Conservation (phyloP, 2,329 filamentous ascomycete genomes). For the Diaporthe helianthi region DNA sequence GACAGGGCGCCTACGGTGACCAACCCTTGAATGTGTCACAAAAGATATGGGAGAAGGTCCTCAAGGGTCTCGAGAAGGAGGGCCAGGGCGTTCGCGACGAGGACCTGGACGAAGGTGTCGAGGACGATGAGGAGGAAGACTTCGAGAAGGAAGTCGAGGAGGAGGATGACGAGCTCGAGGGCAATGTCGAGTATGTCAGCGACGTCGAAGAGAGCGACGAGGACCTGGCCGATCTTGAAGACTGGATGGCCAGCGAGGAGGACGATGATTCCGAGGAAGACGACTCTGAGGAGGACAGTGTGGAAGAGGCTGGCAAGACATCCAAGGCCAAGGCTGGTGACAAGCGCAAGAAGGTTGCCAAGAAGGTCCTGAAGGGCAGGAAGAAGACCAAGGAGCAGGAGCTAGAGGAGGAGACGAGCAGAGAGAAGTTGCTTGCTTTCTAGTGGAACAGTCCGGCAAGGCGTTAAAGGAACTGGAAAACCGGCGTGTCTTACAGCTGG, state of each 20-base stretch:
- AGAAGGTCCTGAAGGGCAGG: constrained; percentile 58
- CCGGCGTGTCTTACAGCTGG: background rate
- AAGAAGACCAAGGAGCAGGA: constrained; percentile 78
- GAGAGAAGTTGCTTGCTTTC: constrained; percentile 47
- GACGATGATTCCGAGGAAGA: constrained; percentile 67
- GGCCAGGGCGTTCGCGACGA: constrained; percentile 84
- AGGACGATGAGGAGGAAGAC: constrained; percentile 74
- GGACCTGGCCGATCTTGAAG: constrained; percentile 81
- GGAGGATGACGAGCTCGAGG: constrained; percentile 74
- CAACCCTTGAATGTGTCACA: constrained; percentile 95
- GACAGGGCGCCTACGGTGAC: constrained; percentile 93
- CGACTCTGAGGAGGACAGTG: constrained; percentile 56
- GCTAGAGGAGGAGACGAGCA: constrained; percentile 67
- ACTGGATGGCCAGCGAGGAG: constrained; percentile 86
- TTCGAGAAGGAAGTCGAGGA: constrained; percentile 70
- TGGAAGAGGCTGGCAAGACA: constrained; percentile 44
- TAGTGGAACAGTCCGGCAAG: constrained; percentile 32
- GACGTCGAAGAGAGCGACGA: constrained; percentile 87
- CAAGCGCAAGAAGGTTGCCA: constrained; percentile 60
- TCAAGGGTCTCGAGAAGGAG: constrained; percentile 85
- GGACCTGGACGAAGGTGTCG: constrained; percentile 87
- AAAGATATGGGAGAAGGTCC: constrained; percentile 95
- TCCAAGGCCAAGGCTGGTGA: constrained; percentile 65
- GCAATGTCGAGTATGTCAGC: constrained; percentile 89
- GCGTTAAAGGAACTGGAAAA: constrained; percentile 17